phyloP scores from a whole-genome alignment of 1,284 basidiomycete species.

The Thelephora terrestris region DNA sequence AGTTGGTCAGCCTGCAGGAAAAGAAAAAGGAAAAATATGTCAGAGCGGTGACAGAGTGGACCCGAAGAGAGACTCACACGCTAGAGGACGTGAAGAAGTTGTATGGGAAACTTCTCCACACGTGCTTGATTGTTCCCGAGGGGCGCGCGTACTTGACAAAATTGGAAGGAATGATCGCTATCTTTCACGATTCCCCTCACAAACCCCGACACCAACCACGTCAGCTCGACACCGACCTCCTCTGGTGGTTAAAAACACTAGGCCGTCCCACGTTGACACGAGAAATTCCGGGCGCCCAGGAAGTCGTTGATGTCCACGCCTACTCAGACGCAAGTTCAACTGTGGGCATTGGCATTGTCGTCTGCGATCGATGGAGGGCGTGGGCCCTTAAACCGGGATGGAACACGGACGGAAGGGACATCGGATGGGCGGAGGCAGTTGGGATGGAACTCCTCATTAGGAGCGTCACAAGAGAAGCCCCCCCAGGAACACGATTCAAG shows the following conservation, averaged over 20 bases:
- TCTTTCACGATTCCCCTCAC: too few relatives aligned
- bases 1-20: conserved; percentile 1
- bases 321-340: conserved; percentile 13
- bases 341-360: conserved; percentile 14
- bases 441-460: too few relatives aligned
- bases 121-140: conserved; percentile 27
- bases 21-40: conserved; percentile 6
- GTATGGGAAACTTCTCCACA: conserved; percentile 7
- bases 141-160: too few relatives aligned
- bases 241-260: conserved; percentile 23
- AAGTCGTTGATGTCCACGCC: conserved; percentile 1
- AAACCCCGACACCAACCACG: conserved; percentile 16
- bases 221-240: conserved; percentile 26
- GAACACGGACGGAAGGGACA: conserved; percentile 12
- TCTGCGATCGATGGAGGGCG: conserved; percentile 10
- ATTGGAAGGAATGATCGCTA: too few relatives aligned
- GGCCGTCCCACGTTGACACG: conserved; percentile 1
- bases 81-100: conserved; percentile 4
- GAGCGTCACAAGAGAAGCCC: too few relatives aligned
- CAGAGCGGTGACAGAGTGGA: not conserved
- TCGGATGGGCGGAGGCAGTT: too few relatives aligned
- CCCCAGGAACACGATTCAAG: too few relatives aligned
- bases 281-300: conserved; percentile 15
- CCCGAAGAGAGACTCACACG: not conserved
- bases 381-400: conserved; percentile 10